These are phyloP conservation scores for Diaporthe sp. DNA, from an alignment of 2,329 filamentous ascomycete genomes.

Conservation along the genomic window DNA sequence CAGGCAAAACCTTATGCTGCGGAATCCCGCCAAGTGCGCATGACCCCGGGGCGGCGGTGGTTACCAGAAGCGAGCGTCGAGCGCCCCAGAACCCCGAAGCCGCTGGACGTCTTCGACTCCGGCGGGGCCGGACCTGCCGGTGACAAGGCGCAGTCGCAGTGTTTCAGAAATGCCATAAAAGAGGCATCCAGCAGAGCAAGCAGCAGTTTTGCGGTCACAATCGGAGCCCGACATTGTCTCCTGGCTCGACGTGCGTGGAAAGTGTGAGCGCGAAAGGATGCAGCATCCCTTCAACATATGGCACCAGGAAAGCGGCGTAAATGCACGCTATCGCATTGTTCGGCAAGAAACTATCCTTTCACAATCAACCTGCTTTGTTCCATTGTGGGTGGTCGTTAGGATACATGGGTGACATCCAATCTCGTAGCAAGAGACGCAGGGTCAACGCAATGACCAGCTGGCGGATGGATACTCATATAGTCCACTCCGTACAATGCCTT, in stretches of 20 bases:
- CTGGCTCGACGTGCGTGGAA: not conserved
- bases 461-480: not conserved
- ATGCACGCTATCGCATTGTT: not conserved
- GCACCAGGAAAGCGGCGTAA: not conserved
- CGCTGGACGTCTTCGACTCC: not conserved
- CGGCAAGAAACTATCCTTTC: too few species aligned
- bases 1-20: conserved; percentile 6
- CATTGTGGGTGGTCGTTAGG: not conserved
- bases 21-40: conserved; percentile 21
- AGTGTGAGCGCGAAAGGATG: not conserved
- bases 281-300: too few species aligned
- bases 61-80: conserved; percentile 1
- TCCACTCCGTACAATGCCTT: too few species aligned
- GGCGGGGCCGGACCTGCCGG: not conserved
- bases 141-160: not conserved
- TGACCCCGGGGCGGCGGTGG: not conserved
- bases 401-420: too few species aligned
- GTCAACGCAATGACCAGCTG: not conserved
- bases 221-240: not conserved
- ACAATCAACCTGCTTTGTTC: not conserved
- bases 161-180: not conserved
- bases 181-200: not conserved
- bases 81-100: not conserved
- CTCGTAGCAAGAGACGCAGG: not conserved
- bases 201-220: not conserved